phyloP scores from a whole-genome alignment of 305 asterid genomes.

The Solanum aculeatissimum region DNA sequence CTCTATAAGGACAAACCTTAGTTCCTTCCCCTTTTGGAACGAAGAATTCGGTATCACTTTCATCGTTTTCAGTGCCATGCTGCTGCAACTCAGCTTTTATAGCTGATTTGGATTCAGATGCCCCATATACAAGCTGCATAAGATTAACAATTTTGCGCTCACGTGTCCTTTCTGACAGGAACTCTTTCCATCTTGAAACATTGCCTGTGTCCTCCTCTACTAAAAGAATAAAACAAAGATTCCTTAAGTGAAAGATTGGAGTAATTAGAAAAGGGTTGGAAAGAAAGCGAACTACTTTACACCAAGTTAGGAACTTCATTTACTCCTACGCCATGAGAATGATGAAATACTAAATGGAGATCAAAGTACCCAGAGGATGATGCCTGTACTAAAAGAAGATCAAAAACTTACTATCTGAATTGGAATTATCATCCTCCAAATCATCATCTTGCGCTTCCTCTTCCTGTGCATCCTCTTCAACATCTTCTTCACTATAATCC shows the following conservation, averaged over 20 bases:
- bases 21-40: slow-evolving; percentile 78
- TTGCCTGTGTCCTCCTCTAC: slow-evolving; percentile 63
- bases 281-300: not conserved
- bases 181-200: slow-evolving; percentile 78
- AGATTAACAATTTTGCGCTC: slow-evolving; percentile 57
- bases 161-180: slow-evolving; percentile 59
- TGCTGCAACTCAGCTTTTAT: slow-evolving; percentile 22
- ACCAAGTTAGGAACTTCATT: not conserved
- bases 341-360: not conserved
- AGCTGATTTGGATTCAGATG: slow-evolving; percentile 29
- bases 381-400: not conserved
- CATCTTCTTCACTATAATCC: slow-evolving; percentile 55
- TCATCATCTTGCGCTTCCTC: slow-evolving; percentile 4
- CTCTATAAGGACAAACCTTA: slow-evolving; percentile 36
- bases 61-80: slow-evolving; percentile 30
- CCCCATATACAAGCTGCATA: slow-evolving; percentile 86
- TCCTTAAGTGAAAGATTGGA: not conserved
- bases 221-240: slow-evolving; percentile 2
- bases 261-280: not conserved
- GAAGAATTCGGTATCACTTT: slow-evolving; percentile 79
- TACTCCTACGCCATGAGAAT: not conserved
- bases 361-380: not conserved
- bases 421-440: slow-evolving; percentile 18
- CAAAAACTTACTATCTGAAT: slow-evolving; percentile 17
- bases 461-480: slow-evolving; percentile 19